Evolutionary conservation across 306 rosid species (phyloP).

Genomic region (Calophaca sinica): DNA sequence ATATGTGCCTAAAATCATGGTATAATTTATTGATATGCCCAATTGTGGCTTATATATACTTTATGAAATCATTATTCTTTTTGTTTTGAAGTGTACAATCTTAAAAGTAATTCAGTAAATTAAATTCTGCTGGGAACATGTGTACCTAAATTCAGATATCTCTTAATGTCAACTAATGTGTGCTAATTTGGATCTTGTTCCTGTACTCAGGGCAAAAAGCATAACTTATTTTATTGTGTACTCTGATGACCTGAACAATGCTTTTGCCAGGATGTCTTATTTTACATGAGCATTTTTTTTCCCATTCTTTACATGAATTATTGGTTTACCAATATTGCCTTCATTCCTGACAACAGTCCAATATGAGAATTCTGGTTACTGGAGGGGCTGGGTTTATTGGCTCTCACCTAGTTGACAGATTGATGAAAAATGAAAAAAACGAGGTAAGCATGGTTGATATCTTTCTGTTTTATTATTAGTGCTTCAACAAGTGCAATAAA

Average conservation of each 20-base stretch:
- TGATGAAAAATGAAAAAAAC: constrained; percentile 57
- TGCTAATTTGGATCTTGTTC: constrained; percentile 8
- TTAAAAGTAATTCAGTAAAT: not conserved
- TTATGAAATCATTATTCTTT: not conserved
- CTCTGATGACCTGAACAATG: not conserved
- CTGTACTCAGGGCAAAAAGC: no score
- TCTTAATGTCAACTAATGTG: not conserved
- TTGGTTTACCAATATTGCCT: constrained; percentile 17
- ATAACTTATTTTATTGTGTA: not conserved
- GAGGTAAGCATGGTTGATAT: constrained; percentile 59
- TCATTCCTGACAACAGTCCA: constrained; percentile 60
- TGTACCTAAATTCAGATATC: not conserved
- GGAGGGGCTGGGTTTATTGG: constrained; percentile 98
- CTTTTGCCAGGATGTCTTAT: not conserved
- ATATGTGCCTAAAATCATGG: no score
- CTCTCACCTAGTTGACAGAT: constrained; percentile 76
- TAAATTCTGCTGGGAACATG: constrained; percentile 15
- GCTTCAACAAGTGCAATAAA: constrained; percentile 9
- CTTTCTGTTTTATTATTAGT: constrained; percentile 32
- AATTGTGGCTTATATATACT: no score
- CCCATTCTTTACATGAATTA: not conserved
- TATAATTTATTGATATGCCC: no score
- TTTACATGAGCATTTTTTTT: not conserved
- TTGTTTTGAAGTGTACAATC: not conserved
- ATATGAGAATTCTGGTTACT: constrained; percentile 87